Evolutionary conservation across 2,329 filamentous ascomycete genomes (phyloP).

Genomic region (Reticulascus tulasneorum): DNA sequence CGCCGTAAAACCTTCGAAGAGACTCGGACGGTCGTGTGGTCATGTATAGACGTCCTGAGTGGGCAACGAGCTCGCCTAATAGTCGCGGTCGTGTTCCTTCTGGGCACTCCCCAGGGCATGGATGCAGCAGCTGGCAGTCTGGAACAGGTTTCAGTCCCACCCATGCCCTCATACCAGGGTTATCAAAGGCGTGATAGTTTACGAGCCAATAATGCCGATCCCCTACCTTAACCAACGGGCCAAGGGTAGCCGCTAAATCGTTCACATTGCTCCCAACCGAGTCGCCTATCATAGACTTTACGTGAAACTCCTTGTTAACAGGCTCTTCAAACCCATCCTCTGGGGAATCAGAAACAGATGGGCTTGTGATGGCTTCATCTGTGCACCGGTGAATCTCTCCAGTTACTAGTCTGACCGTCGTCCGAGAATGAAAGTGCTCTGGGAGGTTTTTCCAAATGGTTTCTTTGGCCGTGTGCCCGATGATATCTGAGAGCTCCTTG

Average conservation of each 20-base stretch:
- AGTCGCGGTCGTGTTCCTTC: not conserved
- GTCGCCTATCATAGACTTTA: not conserved
- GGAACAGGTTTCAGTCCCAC: not conserved
- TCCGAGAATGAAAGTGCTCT: not conserved
- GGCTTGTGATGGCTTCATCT: not conserved
- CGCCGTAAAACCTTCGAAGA: not conserved
- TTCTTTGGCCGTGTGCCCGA: not conserved
- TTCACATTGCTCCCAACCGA: not conserved
- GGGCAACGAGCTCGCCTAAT: not conserved
- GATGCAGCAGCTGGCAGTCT: not conserved
- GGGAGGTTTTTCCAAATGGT: not conserved
- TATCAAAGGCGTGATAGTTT: slow-evolving; percentile 4
- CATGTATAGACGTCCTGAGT: not conserved
- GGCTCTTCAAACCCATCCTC: not conserved
- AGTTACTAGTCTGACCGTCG: not conserved
- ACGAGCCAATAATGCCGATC: not conserved
- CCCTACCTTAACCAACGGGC: not conserved
- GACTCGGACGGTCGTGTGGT: not conserved
- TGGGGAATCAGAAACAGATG: too few relatives aligned
- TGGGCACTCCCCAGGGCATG: not conserved
- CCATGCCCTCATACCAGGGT: not conserved
- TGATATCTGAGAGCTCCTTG: not conserved
- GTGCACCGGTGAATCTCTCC: not conserved
- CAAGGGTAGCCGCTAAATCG: not conserved
- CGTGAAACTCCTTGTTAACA: not conserved